These are phyloP conservation scores for Sporothrix pallida DNA, from an alignment of 2,329 filamentous ascomycete genomes.

Conservation along the genomic window DNA sequence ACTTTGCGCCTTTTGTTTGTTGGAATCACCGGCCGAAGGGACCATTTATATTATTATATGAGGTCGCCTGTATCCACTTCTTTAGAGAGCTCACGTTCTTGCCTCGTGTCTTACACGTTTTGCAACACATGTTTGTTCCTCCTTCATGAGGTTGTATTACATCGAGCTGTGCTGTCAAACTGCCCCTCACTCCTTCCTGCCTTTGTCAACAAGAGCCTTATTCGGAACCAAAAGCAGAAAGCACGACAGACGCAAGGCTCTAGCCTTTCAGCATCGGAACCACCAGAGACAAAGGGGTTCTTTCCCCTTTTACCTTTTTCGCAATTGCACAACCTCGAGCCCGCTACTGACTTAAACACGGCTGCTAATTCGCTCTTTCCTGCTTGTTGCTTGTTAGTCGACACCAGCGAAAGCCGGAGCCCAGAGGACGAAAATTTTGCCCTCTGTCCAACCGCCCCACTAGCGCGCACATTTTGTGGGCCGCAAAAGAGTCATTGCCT, in stretches of 20 bases:
- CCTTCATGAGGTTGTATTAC: background rate
- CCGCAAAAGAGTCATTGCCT: slow-evolving; percentile 29
- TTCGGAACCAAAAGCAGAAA: slow-evolving; percentile 25
- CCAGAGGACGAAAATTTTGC: slow-evolving; percentile 23
- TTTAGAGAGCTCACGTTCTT: background rate
- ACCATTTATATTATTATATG: background rate
- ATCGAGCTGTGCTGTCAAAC: background rate
- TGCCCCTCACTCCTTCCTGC: background rate
- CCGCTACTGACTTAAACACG: slow-evolving; percentile 2
- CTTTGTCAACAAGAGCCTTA: background rate
- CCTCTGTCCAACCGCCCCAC: slow-evolving; percentile 22
- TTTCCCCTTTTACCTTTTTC: background rate
- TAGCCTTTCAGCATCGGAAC: background rate
- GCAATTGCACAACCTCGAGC: background rate
- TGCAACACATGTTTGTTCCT: background rate
- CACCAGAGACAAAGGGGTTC: background rate
- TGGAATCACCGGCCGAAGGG: slow-evolving; percentile 15
- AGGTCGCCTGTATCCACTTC: no score
- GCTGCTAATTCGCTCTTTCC: slow-evolving; percentile 24
- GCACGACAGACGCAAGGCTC: slow-evolving; percentile 16
- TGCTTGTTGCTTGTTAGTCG: background rate
- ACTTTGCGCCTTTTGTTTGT: background rate
- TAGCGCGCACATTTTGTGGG: slow-evolving; percentile 27
- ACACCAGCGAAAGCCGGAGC: slow-evolving; percentile 20
- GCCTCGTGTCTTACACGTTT: background rate